Evolutionary conservation across 2,329 filamentous ascomycete genomes (phyloP).

Genomic region (Periglandula ipomoeae): DNA sequence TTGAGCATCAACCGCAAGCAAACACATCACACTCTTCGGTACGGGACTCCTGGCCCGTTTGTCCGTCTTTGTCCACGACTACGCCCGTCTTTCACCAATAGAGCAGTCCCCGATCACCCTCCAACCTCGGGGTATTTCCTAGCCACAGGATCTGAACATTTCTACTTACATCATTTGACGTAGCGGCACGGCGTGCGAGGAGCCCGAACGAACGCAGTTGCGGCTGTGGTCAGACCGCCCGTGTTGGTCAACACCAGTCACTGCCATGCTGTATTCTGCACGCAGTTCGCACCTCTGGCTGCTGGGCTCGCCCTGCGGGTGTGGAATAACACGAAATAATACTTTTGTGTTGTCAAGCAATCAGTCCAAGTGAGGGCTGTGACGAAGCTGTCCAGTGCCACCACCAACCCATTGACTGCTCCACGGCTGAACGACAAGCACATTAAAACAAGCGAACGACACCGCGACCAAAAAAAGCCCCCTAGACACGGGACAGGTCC

Average conservation of each 20-base stretch:
- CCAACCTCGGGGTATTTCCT: background rate
- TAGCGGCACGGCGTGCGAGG: constrained; percentile 4
- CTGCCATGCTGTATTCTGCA: background rate
- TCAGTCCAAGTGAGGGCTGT: no score
- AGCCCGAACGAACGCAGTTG: background rate
- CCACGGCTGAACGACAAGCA: no score
- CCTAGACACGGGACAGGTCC: no score
- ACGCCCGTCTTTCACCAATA: background rate
- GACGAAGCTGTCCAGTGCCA: no score
- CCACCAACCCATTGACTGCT: no score
- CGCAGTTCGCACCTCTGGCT: background rate
- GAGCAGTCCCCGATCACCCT: background rate
- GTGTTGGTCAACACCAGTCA: background rate
- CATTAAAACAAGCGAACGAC: no score
- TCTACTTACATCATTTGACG: background rate
- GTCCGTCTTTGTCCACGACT: background rate
- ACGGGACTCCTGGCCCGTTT: background rate
- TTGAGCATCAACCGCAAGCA: background rate
- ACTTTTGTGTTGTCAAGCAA: no score
- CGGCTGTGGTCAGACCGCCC: constrained; percentile 2
- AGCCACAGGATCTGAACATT: background rate
- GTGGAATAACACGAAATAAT: no score
- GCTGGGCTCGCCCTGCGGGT: background rate
- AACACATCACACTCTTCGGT: background rate
- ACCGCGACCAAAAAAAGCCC: no score